Conservation (phyloP, 2,329 filamentous ascomycete genomes). For the Fusarium burgessii region DNA sequence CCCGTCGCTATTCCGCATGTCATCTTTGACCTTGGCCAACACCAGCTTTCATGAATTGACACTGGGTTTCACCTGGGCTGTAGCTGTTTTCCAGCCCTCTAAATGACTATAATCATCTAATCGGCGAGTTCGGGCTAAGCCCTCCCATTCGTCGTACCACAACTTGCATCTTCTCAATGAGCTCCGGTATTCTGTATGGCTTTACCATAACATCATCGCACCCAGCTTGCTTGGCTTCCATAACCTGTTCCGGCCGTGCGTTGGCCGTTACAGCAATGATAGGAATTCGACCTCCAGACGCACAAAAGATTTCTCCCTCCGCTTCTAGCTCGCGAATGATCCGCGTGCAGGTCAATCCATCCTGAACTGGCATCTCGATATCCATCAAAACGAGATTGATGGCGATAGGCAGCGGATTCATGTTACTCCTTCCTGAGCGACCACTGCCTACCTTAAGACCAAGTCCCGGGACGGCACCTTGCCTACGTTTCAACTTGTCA, state of each 20-base stretch:
- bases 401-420: conserved; percentile 47
- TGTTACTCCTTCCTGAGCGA: conserved; percentile 24
- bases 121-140: conserved; percentile 47
- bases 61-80: conserved; percentile 13
- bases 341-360: conserved; percentile 74
- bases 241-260: conserved; percentile 71
- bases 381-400: conserved; percentile 79
- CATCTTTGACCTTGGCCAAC: background rate
- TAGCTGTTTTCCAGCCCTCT: conserved; percentile 34
- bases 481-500: conserved; percentile 55
- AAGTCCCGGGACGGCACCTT: conserved; percentile 39
- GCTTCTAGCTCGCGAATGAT: conserved; percentile 72
- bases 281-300: conserved; percentile 64
- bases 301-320: conserved; percentile 61
- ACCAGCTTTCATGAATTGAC: background rate
- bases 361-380: conserved; percentile 81
- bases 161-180: conserved; percentile 69
- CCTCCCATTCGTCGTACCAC: conserved; percentile 55
- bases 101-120: conserved; percentile 33
- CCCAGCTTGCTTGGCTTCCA: conserved; percentile 62
- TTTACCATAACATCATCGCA: conserved; percentile 78
- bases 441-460: conserved; percentile 4
- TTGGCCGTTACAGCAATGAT: conserved; percentile 78
- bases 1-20: background rate
- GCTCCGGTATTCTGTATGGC: conserved; percentile 73